A percentile compares a stretch with the other conserved stretches of the same genome.
phyloP scores from a whole-genome alignment of 371 early-diverging fungal genomes.

The Zancudomyces culisetae region DNA sequence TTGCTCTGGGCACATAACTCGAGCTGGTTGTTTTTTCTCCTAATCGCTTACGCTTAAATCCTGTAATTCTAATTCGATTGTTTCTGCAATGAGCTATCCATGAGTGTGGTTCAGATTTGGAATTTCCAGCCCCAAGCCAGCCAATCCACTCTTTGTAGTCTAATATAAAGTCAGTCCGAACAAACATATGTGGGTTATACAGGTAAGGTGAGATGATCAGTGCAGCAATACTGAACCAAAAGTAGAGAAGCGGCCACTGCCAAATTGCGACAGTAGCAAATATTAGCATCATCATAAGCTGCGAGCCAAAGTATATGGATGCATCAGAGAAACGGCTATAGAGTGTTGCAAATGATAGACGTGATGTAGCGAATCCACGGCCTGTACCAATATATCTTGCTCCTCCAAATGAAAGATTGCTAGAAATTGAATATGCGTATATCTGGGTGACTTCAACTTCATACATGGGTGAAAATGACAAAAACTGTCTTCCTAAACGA shows the following conservation, averaged over 20 bases:
- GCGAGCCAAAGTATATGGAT: slow-evolving; percentile 58
- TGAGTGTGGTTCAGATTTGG: slow-evolving; percentile 46
- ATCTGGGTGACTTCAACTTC: slow-evolving; percentile 82
- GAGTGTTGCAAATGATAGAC: slow-evolving; percentile 52
- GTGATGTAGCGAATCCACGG: slow-evolving; percentile 77
- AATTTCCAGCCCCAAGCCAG: slow-evolving; percentile 66
- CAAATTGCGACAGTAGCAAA: slow-evolving; percentile 52
- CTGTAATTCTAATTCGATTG: slow-evolving; percentile 52
- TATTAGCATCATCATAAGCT: slow-evolving; percentile 44
- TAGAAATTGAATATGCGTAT: slow-evolving; percentile 61
- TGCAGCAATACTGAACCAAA: slow-evolving; percentile 66
- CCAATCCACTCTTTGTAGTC: slow-evolving; percentile 63
- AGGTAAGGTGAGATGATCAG: slow-evolving; percentile 56
- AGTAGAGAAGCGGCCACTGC: slow-evolving; percentile 58
- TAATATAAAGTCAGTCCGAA: slow-evolving; percentile 46
- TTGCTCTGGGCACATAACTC: slow-evolving; percentile 45
- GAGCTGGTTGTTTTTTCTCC: slow-evolving; percentile 32
- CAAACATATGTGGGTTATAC: slow-evolving; percentile 70
- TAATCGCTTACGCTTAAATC: slow-evolving; percentile 51
- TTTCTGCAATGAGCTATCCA: slow-evolving; percentile 61
- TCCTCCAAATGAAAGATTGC: slow-evolving; percentile 64
- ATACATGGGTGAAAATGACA: slow-evolving; percentile 68
- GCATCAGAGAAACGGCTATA: slow-evolving; percentile 61
- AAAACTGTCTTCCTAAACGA: slow-evolving; percentile 60
- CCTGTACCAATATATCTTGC: slow-evolving; percentile 80